Base-by-base conservation (phyloP, 768 basidiomycete species). In the Lentinula detonsa region DNA sequence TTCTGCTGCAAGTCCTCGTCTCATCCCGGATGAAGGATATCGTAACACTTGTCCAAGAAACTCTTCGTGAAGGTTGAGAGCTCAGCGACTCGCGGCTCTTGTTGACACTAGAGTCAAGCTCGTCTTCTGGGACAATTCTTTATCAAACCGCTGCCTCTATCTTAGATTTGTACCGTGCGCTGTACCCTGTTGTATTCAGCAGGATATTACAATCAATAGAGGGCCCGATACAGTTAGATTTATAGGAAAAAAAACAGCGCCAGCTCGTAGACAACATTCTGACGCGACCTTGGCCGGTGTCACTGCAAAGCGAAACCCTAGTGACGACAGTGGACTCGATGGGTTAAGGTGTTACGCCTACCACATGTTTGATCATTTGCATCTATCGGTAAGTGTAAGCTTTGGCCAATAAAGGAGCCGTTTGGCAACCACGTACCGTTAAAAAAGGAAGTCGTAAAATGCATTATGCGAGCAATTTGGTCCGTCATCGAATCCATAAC, bases 111-210 rank as follows among this genome's bases (percentile, higher is more conserved):
- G 63, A 72, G 33, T 65, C 79, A 34, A 66, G 65, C 33, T 70
- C 66, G 1, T 63, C 73, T 2, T 79, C 83, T 18, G 88, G 89
- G 9, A 75, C 73, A 1, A 73, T 86, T 21, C 76, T 95, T 28
- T 67, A 82, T 48, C 82, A 87, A 64, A 79, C 87, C 1, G 81
- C 87, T 16, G 75, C 84, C 2, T 80, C 87, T 16, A 78, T 86
- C 2, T 76, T 96, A 59, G 93, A 95, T 58, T 74, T 97, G 8
- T 90, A 86, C 73, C 82, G 89, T 46, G 91, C 91, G 1, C 70
- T 97, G 28, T 85, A 90, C 69, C 92, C 92, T 11, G 78, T 90
- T 40, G 78, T 78, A 37, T 85, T 84, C 62, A 71, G 76, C 0
- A 65, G 75, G 40, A 74, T 77, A 49, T 71, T 90, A 34, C 69